Evolutionary conservation across 2,329 filamentous ascomycete genomes (phyloP).

Genomic region (Rhinocladiella mackenziei): DNA sequence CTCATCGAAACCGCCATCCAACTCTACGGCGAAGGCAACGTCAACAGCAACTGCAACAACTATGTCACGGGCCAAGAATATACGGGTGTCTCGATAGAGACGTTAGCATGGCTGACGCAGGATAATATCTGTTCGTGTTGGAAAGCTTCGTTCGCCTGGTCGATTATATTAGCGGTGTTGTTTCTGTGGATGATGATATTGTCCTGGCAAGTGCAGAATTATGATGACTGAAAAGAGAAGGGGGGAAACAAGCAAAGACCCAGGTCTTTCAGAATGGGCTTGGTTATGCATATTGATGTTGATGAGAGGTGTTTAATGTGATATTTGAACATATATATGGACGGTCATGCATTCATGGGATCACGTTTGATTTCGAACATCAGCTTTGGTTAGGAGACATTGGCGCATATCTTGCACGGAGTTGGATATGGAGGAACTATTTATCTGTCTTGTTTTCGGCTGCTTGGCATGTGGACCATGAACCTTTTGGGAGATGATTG

Average conservation of each 20-base stretch:
- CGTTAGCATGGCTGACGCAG: slow-evolving; percentile 61
- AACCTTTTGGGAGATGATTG: too few relatives aligned
- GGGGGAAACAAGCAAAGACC: too few relatives aligned
- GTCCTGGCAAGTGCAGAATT: slow-evolving; percentile 53
- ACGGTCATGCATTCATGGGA: background rate
- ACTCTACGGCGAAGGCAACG: slow-evolving; percentile 55
- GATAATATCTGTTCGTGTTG: slow-evolving; percentile 61
- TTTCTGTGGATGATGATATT: slow-evolving; percentile 65
- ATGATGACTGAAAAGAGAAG: slow-evolving; percentile 29
- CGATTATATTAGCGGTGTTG: slow-evolving; percentile 60
- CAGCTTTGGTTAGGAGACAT: background rate
- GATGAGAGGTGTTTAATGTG: background rate
- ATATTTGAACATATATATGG: background rate
- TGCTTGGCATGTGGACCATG: too few relatives aligned
- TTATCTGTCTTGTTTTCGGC: background rate
- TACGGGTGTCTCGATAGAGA: slow-evolving; percentile 50
- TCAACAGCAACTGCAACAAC: slow-evolving; percentile 57
- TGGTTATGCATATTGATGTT: slow-evolving; percentile 3
- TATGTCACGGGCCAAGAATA: slow-evolving; percentile 49
- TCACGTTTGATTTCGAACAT: background rate
- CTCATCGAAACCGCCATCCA: slow-evolving; percentile 62
- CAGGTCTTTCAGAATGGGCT: too few relatives aligned
- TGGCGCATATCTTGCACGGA: slow-evolving; percentile 3
- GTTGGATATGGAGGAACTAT: background rate
- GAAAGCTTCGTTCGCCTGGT: slow-evolving; percentile 61